These are phyloP conservation scores for Alternaria postmessia DNA, from an alignment of 2,329 filamentous ascomycete species.

Conservation along the genomic window DNA sequence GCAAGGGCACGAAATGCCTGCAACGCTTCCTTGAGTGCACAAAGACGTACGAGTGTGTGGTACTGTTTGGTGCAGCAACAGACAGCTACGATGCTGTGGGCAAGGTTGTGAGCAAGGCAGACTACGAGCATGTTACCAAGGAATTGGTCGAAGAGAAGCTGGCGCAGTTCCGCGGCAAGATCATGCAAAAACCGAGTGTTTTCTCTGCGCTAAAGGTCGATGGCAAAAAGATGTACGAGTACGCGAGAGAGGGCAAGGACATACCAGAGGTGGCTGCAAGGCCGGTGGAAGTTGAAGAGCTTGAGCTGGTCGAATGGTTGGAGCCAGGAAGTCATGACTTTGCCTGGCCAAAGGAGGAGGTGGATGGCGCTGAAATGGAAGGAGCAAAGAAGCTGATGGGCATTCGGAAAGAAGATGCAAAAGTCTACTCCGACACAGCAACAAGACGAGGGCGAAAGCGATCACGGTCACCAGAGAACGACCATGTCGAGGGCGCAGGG, in stretches of 20 bases:
- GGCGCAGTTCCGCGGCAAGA: constrained; percentile 77
- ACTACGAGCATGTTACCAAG: constrained; percentile 82
- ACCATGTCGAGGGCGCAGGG: constrained; percentile 22
- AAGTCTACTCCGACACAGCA: constrained; percentile 19
- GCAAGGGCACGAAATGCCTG: constrained; percentile 85
- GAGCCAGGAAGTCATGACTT: constrained; percentile 82
- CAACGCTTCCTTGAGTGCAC: constrained; percentile 83
- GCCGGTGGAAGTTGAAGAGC: constrained; percentile 76
- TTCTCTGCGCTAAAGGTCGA: constrained; percentile 94
- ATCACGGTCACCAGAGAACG: constrained; percentile 24
- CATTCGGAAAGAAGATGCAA: constrained; percentile 44
- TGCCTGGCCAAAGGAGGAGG: constrained; percentile 81
- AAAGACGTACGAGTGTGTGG: constrained; percentile 89
- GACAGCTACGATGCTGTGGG: constrained; percentile 91
- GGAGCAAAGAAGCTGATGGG: constrained; percentile 73
- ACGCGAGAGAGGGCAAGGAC: constrained; percentile 86
- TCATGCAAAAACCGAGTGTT: constrained; percentile 88
- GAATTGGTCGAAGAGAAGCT: constrained; percentile 81
- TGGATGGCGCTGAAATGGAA: constrained; percentile 75
- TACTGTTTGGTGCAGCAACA: constrained; percentile 90
- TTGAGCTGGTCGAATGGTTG: constrained; percentile 84
- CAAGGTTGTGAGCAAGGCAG: constrained; percentile 77
- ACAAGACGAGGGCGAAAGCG: constrained; percentile 42
- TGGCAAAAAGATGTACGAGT: constrained; percentile 95
- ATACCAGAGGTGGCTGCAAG: constrained; percentile 87